A percentile compares a stretch with the other conserved stretches of the same genome.
Conservation (phyloP, 306 rosid species). For the Quercus robur region DNA sequence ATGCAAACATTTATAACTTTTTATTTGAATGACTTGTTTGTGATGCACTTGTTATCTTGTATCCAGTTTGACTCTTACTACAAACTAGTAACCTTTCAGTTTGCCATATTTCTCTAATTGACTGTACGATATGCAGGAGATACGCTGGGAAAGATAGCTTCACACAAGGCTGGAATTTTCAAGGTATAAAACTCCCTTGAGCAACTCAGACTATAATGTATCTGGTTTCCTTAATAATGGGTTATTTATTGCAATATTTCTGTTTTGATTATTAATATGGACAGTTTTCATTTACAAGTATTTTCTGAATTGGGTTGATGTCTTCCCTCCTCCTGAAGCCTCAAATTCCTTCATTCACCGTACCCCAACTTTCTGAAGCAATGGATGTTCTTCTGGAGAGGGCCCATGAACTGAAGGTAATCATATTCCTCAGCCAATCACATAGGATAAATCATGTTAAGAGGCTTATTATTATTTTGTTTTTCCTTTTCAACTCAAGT, state of each 20-base stretch:
- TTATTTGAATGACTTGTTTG: background rate
- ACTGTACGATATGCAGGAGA: slow-evolving; percentile 41
- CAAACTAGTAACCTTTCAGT: background rate
- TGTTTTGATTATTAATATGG: slow-evolving; percentile 31
- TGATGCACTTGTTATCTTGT: slow-evolving; percentile 4
- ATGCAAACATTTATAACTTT: background rate
- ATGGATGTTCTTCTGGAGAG: slow-evolving; percentile 62
- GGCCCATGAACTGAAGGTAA: slow-evolving; percentile 60
- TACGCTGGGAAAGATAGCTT: slow-evolving; percentile 60
- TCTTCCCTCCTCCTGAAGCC: slow-evolving; percentile 63
- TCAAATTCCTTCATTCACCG: slow-evolving; percentile 73
- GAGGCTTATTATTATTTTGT: background rate
- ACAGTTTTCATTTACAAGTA: slow-evolving; percentile 30
- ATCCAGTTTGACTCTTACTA: slow-evolving; percentile 11
- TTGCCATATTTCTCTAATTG: background rate
- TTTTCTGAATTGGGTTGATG: slow-evolving; percentile 47
- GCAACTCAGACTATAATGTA: slow-evolving; percentile 24
- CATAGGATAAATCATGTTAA: slow-evolving; percentile 2
- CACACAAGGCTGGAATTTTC: slow-evolving; percentile 77
- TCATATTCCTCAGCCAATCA: slow-evolving; percentile 18
- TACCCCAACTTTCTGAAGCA: slow-evolving; percentile 74
- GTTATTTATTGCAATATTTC: slow-evolving; percentile 21
- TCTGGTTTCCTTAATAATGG: slow-evolving; percentile 20
- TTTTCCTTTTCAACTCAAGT: background rate
- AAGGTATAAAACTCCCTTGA: slow-evolving; percentile 44